Base-by-base conservation (phyloP, 305 asterid species). In the Salvia sclarea region DNA sequence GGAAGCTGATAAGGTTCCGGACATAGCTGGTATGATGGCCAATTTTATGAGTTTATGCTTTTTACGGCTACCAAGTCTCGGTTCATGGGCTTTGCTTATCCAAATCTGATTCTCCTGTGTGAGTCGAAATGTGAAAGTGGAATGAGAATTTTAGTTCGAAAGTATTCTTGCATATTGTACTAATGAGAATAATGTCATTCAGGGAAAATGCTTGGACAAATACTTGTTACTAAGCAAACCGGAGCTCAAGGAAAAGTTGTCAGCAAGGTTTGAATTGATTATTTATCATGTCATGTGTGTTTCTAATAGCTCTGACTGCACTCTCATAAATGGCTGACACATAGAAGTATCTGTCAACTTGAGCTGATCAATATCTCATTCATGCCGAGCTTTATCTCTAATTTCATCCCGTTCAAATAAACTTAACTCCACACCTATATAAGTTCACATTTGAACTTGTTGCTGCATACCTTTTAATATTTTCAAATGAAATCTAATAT, bases 181-280 rank as follows among this genome's bases (percentile, higher is more conserved):
- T 40, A 16, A 64, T 55, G 52, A n/a, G 61, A 66, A 61, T 60
- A 37, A n/a, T 66, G 64, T 49, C 65, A 16, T 79, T 75, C 69
- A 50, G 99, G 92, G 70, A 84, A 92, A 83, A 95, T 92, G 99
- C 95, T 95, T 37, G 98, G 98, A 21, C 94, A 89, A 74, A 73
- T 87, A 77, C 98, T 95, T 80, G 99, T 95, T 68, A 95, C 99
- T 10, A 92, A 95, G 72, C 99, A 95, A 84, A 85, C 95, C 63
- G 99, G 99, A 60, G 79, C 97, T 66, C 92, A 92, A 77, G 99
- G 99, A 75, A 92, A 87, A 81, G 65, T 92, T 79, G 99, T 95
- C 84, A 91, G 98, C 97, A 95, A 92, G 98, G 99, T 95, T 62
- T 68, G 83, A 43, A 54, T 48, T 17, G 52, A 25, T 58, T 68